Percentiles rank a stretch among this genome's conserved stretches.
These are phyloP conservation scores for Dioscorea cayenensis DNA, from an alignment of 116 monocot species.

Conservation along the genomic window DNA sequence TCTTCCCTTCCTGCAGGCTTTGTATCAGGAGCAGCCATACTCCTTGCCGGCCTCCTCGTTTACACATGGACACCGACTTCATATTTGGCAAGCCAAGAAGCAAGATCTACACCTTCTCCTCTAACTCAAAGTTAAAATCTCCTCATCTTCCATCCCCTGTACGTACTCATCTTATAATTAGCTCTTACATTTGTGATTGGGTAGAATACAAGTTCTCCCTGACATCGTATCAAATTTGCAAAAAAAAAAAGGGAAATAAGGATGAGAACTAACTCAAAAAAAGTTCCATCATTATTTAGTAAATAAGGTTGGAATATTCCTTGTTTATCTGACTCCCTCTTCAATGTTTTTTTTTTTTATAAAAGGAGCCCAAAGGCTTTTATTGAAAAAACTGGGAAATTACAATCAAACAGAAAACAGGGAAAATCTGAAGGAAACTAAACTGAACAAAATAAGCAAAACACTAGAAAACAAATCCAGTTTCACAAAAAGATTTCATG, in stretches of 20 bases:
- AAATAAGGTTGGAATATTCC: too few relatives aligned
- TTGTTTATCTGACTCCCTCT: too few relatives aligned
- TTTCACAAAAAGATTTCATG: too few relatives aligned
- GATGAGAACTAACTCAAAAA: not conserved
- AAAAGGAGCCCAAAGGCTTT: too few relatives aligned
- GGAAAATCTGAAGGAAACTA: too few relatives aligned
- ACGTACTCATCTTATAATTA: not conserved
- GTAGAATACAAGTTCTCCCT: slow-evolving; percentile 23
- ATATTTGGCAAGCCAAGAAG: not conserved
- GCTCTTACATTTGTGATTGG: not conserved
- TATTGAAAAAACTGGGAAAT: too few relatives aligned
- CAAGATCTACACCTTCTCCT: not conserved
- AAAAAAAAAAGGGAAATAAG: not conserved
- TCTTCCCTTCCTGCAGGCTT: slow-evolving; percentile 72
- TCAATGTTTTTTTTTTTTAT: too few relatives aligned
- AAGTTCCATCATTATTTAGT: too few relatives aligned
- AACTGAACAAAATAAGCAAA: too few relatives aligned
- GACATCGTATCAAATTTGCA: not conserved
- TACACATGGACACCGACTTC: slow-evolving; percentile 47
- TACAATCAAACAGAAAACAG: too few relatives aligned
- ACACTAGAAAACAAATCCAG: too few relatives aligned
- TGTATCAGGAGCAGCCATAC: slow-evolving; percentile 59
- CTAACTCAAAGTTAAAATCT: not conserved
- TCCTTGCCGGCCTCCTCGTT: slow-evolving; percentile 63
- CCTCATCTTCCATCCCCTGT: not conserved